These are phyloP conservation scores for Sphaceloma murrayae DNA, from an alignment of 2,329 filamentous ascomycete genomes.

Conservation along the genomic window DNA sequence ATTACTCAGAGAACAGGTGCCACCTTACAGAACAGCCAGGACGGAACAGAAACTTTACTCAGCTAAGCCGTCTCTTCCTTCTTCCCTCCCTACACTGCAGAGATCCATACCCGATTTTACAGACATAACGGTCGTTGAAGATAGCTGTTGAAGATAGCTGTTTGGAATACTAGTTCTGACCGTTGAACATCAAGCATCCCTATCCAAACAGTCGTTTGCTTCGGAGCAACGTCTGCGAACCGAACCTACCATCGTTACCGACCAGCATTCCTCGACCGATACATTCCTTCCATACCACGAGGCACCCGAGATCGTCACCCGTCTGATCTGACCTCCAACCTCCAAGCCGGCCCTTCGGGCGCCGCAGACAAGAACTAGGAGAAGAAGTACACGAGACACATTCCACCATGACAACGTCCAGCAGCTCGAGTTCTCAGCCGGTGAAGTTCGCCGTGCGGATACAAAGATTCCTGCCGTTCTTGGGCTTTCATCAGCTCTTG, in stretches of 20 bases:
- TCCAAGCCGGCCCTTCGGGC: slow-evolving; percentile 11
- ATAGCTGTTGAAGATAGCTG: slow-evolving; percentile 1
- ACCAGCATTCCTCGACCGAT: slow-evolving; percentile 11
- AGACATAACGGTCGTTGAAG: neutral
- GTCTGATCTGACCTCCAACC: slow-evolving; percentile 2
- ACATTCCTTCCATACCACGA: slow-evolving; percentile 14
- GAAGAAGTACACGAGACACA: slow-evolving; percentile 20
- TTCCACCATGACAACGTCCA: slow-evolving; percentile 32
- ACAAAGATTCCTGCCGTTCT: slow-evolving; percentile 49
- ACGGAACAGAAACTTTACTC: slow-evolving; percentile 15
- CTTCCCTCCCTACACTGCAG: slow-evolving; percentile 5
- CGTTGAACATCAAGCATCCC: slow-evolving; percentile 15
- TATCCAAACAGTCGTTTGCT: slow-evolving; percentile 4
- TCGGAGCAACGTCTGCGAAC: slow-evolving; percentile 6
- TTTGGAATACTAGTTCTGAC: slow-evolving; percentile 11
- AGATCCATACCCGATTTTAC: slow-evolving; percentile 13
- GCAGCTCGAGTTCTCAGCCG: slow-evolving; percentile 29
- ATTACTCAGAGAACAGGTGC: slow-evolving; percentile 4
- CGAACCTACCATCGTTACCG: slow-evolving; percentile 3
- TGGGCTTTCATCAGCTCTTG: slow-evolving; percentile 73
- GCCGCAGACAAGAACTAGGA: slow-evolving; percentile 7
- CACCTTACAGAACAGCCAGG: slow-evolving; percentile 1
- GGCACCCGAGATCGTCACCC: neutral
- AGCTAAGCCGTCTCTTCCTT: slow-evolving; percentile 16
- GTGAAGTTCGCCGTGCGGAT: slow-evolving; percentile 43